phyloP scores from a whole-genome alignment of 2,329 filamentous ascomycete genomes.

The Cladosporium oxysporum region DNA sequence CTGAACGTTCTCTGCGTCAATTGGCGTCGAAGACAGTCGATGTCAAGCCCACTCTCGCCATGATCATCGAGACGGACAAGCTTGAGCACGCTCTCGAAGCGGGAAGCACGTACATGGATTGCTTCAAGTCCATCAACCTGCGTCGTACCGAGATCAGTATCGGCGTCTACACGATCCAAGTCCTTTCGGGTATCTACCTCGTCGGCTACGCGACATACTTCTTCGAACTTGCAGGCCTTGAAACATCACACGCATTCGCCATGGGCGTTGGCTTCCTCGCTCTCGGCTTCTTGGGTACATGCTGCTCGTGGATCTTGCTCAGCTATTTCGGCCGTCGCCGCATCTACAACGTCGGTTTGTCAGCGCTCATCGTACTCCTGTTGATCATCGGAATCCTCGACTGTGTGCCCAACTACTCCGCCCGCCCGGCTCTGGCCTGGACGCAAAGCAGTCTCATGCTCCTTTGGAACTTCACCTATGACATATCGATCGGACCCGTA shows the following conservation, averaged over 20 bases:
- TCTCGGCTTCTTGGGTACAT: constrained; percentile 46
- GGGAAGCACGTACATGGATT: constrained; percentile 42
- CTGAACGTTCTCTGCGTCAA: constrained; percentile 37
- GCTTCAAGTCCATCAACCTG: constrained; percentile 45
- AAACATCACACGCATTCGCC: constrained; percentile 42
- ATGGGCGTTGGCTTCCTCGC: constrained; percentile 47
- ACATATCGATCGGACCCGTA: constrained; percentile 41
- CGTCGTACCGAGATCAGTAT: constrained; percentile 48
- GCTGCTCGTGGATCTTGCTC: constrained; percentile 45
- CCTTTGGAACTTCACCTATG: constrained; percentile 40
- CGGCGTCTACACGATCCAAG: constrained; percentile 47
- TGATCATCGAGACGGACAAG: constrained; percentile 43
- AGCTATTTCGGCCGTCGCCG: constrained; percentile 42
- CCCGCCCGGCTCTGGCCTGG: constrained; percentile 37
- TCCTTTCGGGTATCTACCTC: constrained; percentile 45
- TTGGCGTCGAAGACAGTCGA: constrained; percentile 43
- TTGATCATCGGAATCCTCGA: constrained; percentile 44
- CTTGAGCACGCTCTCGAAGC: constrained; percentile 43
- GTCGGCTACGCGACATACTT: constrained; percentile 52
- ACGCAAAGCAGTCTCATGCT: constrained; percentile 45
- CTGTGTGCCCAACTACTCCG: constrained; percentile 37
- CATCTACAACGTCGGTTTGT: constrained; percentile 44
- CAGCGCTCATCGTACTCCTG: constrained; percentile 38
- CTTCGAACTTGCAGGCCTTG: constrained; percentile 48
- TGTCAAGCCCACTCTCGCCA: constrained; percentile 41